Evolutionary conservation across 768 basidiomycete species (phyloP), one percentile per base, ranked within the genome.

Genomic region (Rhodotorula graminis): DNA sequence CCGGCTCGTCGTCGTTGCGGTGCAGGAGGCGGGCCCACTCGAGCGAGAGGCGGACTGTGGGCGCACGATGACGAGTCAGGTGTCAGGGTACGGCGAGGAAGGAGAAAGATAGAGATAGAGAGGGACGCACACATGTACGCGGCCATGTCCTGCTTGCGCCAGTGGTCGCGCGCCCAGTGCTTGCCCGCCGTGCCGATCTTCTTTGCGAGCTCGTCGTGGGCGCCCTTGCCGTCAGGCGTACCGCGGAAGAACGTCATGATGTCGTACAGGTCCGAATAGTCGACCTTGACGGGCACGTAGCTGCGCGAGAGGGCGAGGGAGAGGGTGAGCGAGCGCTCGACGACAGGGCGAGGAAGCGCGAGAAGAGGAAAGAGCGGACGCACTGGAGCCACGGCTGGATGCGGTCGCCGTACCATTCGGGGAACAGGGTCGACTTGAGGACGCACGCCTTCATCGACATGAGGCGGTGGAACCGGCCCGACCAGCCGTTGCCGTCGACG

Each of bases 401-500:
- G 90, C 93, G 94, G 71, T 90, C 92, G 6, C 86, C 88, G 82
- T 88, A 93, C 82, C 87, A 97, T 80, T 97, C 95, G 50, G 88
- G 87, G 80, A 95, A 95, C 6, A 96, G 88, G 0, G 92, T 94
- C 29, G 90, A 85, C 82, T 98, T 97, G 71, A 98, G 81, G 18
- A 92, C 91, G 5, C 88, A 91, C 73, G 72, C 92, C 80, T 95
- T 92, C 65, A 90, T 93, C 56, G 88, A 89, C 77, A 93, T 81
- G 79, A 92, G 88, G 1, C 88, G 85, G 85, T 92, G 78, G 76
- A 79, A 79, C 6, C 78, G 77, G 21, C 78, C 78, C 58, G 87
- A 92, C 81, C 97, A 98, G 29, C 91, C 89, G 90, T 93, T 94
- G 25, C 95, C 94, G 78, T 96, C 94, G 68, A 98, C 81, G 81